A percentile compares a stretch with the other conserved stretches of the same genome.
Evolutionary conservation across 2,329 filamentous ascomycete genomes (phyloP).

Genomic region (Trichoderma endophyticum): DNA sequence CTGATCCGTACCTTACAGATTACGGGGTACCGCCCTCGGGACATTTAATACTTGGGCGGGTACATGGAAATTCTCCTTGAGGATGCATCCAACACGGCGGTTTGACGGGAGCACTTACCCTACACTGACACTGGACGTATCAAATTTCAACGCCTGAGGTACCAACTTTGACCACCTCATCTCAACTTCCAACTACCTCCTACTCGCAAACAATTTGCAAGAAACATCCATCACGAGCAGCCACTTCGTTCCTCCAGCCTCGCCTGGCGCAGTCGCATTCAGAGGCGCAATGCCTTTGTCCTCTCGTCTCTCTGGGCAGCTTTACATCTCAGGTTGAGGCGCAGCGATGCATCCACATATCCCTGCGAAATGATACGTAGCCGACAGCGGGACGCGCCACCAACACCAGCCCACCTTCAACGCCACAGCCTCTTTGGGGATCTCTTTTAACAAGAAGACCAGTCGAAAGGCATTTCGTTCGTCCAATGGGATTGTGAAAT

Average conservation of each 20-base stretch:
- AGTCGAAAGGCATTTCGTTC: neutral
- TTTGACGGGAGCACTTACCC: neutral
- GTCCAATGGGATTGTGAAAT: neutral
- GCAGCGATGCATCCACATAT: neutral
- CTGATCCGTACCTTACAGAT: neutral
- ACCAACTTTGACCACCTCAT: neutral
- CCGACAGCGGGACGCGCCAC: neutral
- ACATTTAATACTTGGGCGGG: neutral
- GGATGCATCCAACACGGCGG: neutral
- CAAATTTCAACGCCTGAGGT: neutral
- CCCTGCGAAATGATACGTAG: slow-evolving; percentile 2
- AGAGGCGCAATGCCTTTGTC: neutral
- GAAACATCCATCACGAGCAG: neutral
- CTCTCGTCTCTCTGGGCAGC: neutral
- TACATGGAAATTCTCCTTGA: neutral
- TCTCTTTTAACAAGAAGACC: neutral
- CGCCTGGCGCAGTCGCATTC: neutral
- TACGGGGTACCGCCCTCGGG: neutral
- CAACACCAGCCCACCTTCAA: neutral
- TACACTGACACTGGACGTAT: neutral
- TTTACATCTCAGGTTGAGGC: neutral
- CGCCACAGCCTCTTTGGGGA: neutral
- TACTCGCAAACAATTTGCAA: neutral
- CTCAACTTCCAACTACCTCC: neutral
- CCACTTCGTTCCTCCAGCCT: neutral